phyloP scores from a whole-genome alignment of 2,329 filamentous ascomycete genomes.

The Davidsoniella virescens region DNA sequence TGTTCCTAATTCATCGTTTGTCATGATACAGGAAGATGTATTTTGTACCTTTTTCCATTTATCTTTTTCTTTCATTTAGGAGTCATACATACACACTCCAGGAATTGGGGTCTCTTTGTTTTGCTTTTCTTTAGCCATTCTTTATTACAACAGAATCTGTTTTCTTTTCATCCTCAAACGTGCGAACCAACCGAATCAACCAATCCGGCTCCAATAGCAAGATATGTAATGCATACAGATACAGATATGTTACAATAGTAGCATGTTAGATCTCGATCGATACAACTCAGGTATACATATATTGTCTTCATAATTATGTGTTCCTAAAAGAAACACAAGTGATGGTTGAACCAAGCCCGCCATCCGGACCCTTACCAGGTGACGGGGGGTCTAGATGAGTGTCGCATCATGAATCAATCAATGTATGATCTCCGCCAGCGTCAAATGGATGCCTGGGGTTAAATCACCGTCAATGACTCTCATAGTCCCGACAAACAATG shows the following conservation, averaged over 20 bases:
- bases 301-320: too few relatives aligned
- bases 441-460: neutral
- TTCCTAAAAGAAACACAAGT: too few relatives aligned
- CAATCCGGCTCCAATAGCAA: too few relatives aligned
- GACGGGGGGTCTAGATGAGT: neutral
- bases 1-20: too few relatives aligned
- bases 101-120: constrained; percentile 9
- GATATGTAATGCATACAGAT: too few relatives aligned
- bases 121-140: neutral
- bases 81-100: constrained; percentile 5
- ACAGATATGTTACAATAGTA: too few relatives aligned
- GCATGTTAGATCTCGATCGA: too few relatives aligned
- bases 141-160: constrained; percentile 5
- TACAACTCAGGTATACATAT: too few relatives aligned
- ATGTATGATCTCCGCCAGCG: neutral
- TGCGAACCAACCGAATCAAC: neutral
- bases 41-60: neutral
- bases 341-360: too few relatives aligned
- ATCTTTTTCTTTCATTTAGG: constrained; percentile 1
- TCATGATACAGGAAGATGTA: neutral
- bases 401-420: neutral
- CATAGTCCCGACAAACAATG: too few relatives aligned
- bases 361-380: too few relatives aligned
- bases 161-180: neutral
- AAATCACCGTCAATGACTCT: neutral